A percentile compares a stretch with the other conserved stretches of the same genome.
Conservation (phyloP, 2,329 filamentous ascomycete species). For the Ustulina deusta region DNA sequence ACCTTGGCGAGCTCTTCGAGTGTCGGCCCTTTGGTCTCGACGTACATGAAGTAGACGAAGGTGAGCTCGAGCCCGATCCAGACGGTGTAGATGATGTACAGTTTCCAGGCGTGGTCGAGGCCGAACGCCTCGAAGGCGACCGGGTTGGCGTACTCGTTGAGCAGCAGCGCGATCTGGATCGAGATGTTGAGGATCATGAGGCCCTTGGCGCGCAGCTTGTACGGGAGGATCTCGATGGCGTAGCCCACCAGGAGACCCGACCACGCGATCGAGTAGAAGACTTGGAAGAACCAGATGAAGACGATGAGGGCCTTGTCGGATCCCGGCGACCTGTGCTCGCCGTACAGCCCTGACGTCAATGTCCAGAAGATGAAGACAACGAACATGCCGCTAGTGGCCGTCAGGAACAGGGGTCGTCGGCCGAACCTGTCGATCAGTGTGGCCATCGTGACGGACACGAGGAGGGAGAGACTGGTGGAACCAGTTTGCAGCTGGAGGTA, state of each 20-base stretch:
- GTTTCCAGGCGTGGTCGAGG: slow-evolving; percentile 60
- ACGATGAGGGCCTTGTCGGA: slow-evolving; percentile 59
- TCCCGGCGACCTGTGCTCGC: slow-evolving; percentile 53
- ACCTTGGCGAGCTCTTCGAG: slow-evolving; percentile 75
- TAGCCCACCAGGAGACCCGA: slow-evolving; percentile 68
- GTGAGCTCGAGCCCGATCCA: slow-evolving; percentile 68
- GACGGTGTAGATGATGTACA: slow-evolving; percentile 68
- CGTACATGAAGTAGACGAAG: slow-evolving; percentile 67
- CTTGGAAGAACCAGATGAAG: slow-evolving; percentile 63
- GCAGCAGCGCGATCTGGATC: slow-evolving; percentile 65
- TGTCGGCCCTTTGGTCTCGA: slow-evolving; percentile 73
- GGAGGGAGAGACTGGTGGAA: slow-evolving; percentile 63
- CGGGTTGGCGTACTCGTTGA: slow-evolving; percentile 67
- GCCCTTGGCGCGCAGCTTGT: slow-evolving; percentile 64
- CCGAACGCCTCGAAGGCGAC: slow-evolving; percentile 63
- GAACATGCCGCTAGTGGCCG: slow-evolving; percentile 58
- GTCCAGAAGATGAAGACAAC: slow-evolving; percentile 65
- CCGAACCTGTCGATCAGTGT: slow-evolving; percentile 67
- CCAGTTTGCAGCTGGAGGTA: slow-evolving; percentile 59
- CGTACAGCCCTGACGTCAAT: slow-evolving; percentile 59
- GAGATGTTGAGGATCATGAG: slow-evolving; percentile 68
- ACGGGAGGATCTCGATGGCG: slow-evolving; percentile 63
- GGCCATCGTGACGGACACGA: slow-evolving; percentile 64
- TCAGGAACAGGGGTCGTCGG: slow-evolving; percentile 67
- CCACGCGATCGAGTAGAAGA: slow-evolving; percentile 68